phyloP scores from a whole-genome alignment of 805 yeast genomes.

The Blastobotrys robertii region DNA sequence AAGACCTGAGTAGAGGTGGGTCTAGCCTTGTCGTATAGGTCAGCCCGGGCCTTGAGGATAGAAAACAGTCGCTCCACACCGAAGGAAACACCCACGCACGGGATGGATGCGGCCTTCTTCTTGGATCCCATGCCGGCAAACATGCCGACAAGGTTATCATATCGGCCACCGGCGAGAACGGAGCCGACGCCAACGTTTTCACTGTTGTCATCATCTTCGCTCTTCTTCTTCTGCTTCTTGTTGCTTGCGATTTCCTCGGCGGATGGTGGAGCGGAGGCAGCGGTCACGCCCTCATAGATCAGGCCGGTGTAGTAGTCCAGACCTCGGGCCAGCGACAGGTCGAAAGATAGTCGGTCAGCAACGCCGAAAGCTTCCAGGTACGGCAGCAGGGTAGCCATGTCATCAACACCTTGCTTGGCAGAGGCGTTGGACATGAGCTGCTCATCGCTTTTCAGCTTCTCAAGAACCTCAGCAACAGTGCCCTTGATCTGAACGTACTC shows the following conservation, averaged over 20 bases:
- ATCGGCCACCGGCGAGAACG: slow-evolving; percentile 98
- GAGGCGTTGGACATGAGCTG: slow-evolving; percentile 51
- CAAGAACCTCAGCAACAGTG: slow-evolving; percentile 34
- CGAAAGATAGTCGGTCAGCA: slow-evolving; percentile 57
- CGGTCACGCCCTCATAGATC: slow-evolving; percentile 92
- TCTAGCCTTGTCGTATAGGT: slow-evolving; percentile 53
- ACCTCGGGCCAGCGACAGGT: slow-evolving; percentile 93
- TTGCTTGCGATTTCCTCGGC: slow-evolving; percentile 28
- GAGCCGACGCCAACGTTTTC: slow-evolving; percentile 98
- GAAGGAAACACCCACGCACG: slow-evolving; percentile 95
- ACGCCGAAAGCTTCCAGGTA: slow-evolving; percentile 81
- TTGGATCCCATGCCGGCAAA: slow-evolving; percentile 56
- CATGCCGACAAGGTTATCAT: slow-evolving; percentile 95
- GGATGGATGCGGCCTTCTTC: slow-evolving; percentile 63
- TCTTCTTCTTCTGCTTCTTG: slow-evolving; percentile 32
- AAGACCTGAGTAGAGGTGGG: slow-evolving; percentile 87
- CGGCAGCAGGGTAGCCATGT: slow-evolving; percentile 63
- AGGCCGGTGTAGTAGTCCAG: slow-evolving; percentile 96
- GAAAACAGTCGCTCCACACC: slow-evolving; percentile 96
- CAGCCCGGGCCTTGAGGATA: slow-evolving; percentile 66
- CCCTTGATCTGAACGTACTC: slow-evolving; percentile 84
- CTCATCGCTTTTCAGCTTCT: slow-evolving; percentile 46
- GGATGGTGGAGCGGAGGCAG: slow-evolving; percentile 88
- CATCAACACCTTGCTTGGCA: slow-evolving; percentile 74
- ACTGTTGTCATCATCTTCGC: slow-evolving; percentile 81